Evolutionary conservation across 192 early-diverging fungal species (phyloP), one percentile per base, ranked within the genome.

Genomic region (Coemansia sp.): DNA sequence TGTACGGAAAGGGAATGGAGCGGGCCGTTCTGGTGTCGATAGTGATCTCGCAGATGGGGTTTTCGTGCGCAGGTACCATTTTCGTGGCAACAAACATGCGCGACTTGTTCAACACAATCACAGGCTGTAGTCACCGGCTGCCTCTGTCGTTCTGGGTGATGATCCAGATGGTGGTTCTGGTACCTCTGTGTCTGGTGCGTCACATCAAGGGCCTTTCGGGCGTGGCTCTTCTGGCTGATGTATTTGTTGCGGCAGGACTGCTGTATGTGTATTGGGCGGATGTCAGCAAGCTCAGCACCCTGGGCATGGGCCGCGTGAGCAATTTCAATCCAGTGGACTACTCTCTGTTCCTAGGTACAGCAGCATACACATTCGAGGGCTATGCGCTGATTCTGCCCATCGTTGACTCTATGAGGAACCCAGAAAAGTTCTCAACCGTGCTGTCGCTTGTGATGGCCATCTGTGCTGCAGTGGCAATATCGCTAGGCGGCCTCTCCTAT

Each of bases 341-440:
- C 65, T 85, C 93, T 23, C 77, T 96, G 56, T 96, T 97, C 67
- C 88, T 98, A 56, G 96, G 96, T 42, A 95, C 96, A 18, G 96
- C 96, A 61, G 92, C 94, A 48, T 95, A 89, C 82, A 87, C 90
- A 0, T 98, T 92, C 69, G 93, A 93, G 77, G 91, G 93, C 43
- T 92, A 95, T 68, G 93, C 94, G 40, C 70, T 94, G 53, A 88
- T 90, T 1, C 78, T 90, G 71, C 89, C 89, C 3, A 88, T 90
- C 63, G 85, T 85, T 16, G 85, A 88, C 63, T 72, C 85, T 3
- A 97, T 98, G 96, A 88, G 87, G 71, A 85, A 90, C 26, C 95
- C 94, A 0, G 84, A 91, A 63, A 86, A 91, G 64, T 95, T 98
- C 63, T 88, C 90, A 4, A 74, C 67, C 18, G 92, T 96, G 8